Evolutionary conservation across 2,329 filamentous ascomycete species (phyloP).

Genomic region (Metarhizium album): DNA sequence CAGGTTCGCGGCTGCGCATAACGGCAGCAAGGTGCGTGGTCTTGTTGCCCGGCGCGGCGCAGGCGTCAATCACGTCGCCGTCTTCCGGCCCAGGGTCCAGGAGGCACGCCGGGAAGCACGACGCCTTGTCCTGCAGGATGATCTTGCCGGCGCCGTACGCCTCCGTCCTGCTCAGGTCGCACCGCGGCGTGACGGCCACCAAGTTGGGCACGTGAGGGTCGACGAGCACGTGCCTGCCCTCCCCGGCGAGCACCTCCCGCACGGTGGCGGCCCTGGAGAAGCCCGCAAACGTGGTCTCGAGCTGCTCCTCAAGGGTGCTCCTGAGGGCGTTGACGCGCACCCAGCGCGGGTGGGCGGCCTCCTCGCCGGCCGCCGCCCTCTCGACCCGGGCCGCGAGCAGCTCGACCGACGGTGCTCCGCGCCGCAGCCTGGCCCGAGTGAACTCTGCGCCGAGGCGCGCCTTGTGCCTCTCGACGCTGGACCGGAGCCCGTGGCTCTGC

Average conservation of each 20-base stretch:
- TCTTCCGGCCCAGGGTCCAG: slow-evolving; percentile 56
- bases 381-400: slow-evolving; percentile 51
- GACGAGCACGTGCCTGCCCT: slow-evolving; percentile 49
- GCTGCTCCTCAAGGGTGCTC: slow-evolving; percentile 57
- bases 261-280: slow-evolving; percentile 49
- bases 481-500: slow-evolving; percentile 64
- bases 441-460: slow-evolving; percentile 72
- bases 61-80: slow-evolving; percentile 81
- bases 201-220: slow-evolving; percentile 77
- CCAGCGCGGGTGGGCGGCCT: slow-evolving; percentile 71
- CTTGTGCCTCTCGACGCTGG: slow-evolving; percentile 70
- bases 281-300: slow-evolving; percentile 61
- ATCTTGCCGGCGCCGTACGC: slow-evolving; percentile 69
- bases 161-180: slow-evolving; percentile 60
- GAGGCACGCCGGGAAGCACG: slow-evolving; percentile 89
- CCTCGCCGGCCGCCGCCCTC: slow-evolving; percentile 34
- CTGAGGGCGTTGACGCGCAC: slow-evolving; percentile 75
- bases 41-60: slow-evolving; percentile 93
- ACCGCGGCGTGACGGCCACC: slow-evolving; percentile 61
- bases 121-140: slow-evolving; percentile 93
- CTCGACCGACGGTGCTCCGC: slow-evolving; percentile 58
- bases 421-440: slow-evolving; percentile 63
- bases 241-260: slow-evolving; percentile 37
- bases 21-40: slow-evolving; percentile 87
- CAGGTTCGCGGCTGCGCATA: slow-evolving; percentile 34